Evolutionary conservation across 2,329 filamentous ascomycete species (phyloP), one percentile per base, ranked within the genome.

Genomic region (Talaromyces marneffei): DNA sequence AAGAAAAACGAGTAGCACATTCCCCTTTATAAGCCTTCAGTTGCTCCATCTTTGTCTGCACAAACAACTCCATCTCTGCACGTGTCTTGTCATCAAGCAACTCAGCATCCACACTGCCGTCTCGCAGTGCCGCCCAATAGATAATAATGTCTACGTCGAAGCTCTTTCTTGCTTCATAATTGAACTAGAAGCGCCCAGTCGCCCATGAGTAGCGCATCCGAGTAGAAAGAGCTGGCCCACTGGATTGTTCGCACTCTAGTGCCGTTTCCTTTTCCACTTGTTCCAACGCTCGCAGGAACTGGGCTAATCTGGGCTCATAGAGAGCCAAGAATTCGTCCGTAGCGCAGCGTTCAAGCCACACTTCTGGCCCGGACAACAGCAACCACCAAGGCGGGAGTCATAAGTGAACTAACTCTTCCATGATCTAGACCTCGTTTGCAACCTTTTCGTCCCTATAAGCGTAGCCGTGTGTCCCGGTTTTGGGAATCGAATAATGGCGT

Each of bases 361-460:
- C 63, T 53, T 72, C 67, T 62, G 66, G 56, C 63, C 67, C 25
- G 62, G 50, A 20, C 33, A 77, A 65, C 44, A 79, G 60, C 4
- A 79, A 68, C 76, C 76, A 79, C 73, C 72, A 77, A 20, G 77
- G 75, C 56, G 70, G 69, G n/a, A n/a, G 29, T 76, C 74, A 59
- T 72, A 72, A 1, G 71, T 58, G 63, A 74, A 78, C 62, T 78
- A 68, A 62, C 20, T 64, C 67, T 65, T 66, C 62, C 63, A 69
- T 68, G 46, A 66, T 48, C 54, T 65, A 52, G 55, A 67, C 63
- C 61, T 67, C 62, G 35, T 67, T 59, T 16, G n/a, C 14, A 42
- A 66, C 53, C 27, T 67, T 66, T 64, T 65, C 65, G 14, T 66
- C 65, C 57, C 60, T 64, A 39, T 62, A 63, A 48, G 63, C 62